Conservation (phyloP, 2,329 filamentous ascomycete genomes). For the Didymella arachidicola region DNA sequence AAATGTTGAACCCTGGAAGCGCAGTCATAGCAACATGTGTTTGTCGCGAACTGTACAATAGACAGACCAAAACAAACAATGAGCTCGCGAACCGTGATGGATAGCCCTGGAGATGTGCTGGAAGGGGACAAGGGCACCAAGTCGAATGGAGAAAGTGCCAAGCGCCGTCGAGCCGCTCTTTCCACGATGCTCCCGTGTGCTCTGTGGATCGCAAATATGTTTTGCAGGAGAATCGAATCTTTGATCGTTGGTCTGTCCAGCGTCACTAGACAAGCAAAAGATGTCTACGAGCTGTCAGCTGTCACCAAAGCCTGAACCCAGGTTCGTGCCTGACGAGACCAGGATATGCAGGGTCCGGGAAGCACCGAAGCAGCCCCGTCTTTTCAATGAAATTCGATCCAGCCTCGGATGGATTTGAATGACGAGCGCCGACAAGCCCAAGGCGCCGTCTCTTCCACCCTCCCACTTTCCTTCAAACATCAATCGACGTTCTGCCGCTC, state of each 20-base stretch:
- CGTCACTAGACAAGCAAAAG: neutral
- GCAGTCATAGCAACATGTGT: neutral
- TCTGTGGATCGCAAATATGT: neutral
- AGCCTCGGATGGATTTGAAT: conserved; percentile 21
- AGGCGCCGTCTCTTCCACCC: conserved; percentile 18
- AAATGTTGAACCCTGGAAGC: neutral
- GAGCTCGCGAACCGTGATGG: conserved; percentile 14
- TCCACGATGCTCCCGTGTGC: conserved; percentile 4
- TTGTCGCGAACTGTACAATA: neutral
- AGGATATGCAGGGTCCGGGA: conserved; percentile 11
- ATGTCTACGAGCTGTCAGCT: neutral
- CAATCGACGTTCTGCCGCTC: conserved; percentile 9
- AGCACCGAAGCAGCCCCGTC: conserved; percentile 13
- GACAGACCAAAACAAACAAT: conserved; percentile 2
- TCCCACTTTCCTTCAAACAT: conserved; percentile 12
- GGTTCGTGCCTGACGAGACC: conserved; percentile 18
- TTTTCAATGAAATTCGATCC: conserved; percentile 5
- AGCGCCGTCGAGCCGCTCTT: conserved; percentile 14
- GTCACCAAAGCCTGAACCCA: conserved; percentile 10
- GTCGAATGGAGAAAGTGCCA: conserved; percentile 17
- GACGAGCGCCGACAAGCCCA: conserved; percentile 20
- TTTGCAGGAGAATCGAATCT: neutral
- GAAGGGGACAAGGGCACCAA: conserved; percentile 14
- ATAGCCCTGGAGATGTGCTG: conserved; percentile 7
- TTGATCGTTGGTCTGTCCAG: no score